These are phyloP conservation scores for Coemansia javaensis DNA, from an alignment of 192 early-diverging fungal genomes.

Conservation along the genomic window DNA sequence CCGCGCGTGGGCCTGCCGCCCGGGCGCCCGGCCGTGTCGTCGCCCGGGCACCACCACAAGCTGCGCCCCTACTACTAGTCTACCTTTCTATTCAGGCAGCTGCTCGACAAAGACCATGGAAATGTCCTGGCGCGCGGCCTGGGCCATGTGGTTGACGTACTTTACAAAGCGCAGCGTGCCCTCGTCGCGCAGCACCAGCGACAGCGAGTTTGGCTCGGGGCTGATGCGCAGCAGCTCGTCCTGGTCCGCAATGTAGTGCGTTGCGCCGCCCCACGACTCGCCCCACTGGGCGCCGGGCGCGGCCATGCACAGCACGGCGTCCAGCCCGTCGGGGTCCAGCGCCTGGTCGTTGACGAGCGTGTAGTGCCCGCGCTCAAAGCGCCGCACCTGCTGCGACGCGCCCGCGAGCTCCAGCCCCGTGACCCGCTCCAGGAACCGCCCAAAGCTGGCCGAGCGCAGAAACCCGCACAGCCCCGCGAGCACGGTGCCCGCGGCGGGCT, in stretches of 20 bases:
- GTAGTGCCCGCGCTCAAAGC: constrained; percentile 56
- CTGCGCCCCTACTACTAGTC: background rate
- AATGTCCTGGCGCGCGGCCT: constrained; percentile 33
- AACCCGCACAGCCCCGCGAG: constrained; percentile 3
- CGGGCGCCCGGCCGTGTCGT: too few species aligned
- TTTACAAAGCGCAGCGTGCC: constrained; percentile 58
- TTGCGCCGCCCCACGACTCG: constrained; percentile 54
- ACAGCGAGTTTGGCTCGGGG: constrained; percentile 54
- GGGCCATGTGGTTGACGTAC: constrained; percentile 49
- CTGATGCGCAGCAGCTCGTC: constrained; percentile 48
- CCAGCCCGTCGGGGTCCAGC: constrained; percentile 51
- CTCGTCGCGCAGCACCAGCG: constrained; percentile 52
- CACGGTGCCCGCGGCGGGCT: background rate
- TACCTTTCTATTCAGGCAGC: constrained; percentile 2
- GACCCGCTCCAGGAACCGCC: constrained; percentile 7
- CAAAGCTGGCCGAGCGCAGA: constrained; percentile 24
- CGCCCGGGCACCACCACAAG: background rate
- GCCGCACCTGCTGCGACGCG: constrained; percentile 32
- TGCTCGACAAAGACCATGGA: constrained; percentile 39
- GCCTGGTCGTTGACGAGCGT: constrained; percentile 60
- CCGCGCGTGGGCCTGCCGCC: constrained; percentile 12
- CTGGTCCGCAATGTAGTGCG: constrained; percentile 56
- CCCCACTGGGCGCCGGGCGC: constrained; percentile 21
- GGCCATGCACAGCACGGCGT: constrained; percentile 40
- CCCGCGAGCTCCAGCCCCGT: constrained; percentile 16